Base-by-base conservation (phyloP, 2,329 filamentous ascomycete genomes). In the Aspergillus fumigatus region DNA sequence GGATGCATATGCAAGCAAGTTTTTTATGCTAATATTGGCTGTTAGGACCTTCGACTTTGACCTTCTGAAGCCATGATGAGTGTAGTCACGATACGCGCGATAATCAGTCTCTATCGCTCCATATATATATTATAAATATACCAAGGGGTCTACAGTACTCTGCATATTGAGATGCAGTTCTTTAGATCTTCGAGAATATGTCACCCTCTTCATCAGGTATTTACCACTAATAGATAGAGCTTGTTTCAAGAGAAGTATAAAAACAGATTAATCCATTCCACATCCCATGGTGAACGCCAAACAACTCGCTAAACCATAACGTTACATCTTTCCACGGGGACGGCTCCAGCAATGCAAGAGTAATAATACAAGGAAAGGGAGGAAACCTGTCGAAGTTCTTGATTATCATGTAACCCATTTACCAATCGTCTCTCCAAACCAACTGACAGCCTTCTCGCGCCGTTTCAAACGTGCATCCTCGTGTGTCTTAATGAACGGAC, bases 341-440 rank as follows among this genome's bases (percentile, higher is more conserved):
- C 45, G 38, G 47, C 14, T 35, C 19, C 40, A 47, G 27, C 21
- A 41, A 52, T 17, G 23, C 21, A 45, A 50, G 50, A 54, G 48
- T 59, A 47, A 59, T 58, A 55, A 57, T 59, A 65, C 54, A 62
- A 53, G 23, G 45, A 55, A 41, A 57, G 52, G 47, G 9, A 51
- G 48, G 32, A 38, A 38, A 38, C 32, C 32, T 7, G 14, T 38
- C 32, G 14, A 17, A 17, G 29, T 17, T 38, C 2, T 17, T 23
- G 21, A 23, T 51, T 26, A 29, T 55, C 65, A 76, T 19, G 73
- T 70, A 43, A 77, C 53, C 70, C 72, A 77, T 55, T 70, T 75
- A 11, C 73, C 75, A 59, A 77, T 65, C 1, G 73, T 76, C 62
- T 76, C 73, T 47, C 75, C 75, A 68, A 77, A 76, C 73, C 73